These are phyloP conservation scores for Diddensiella santjacobensis DNA, from an alignment of 805 yeast species.

Conservation along the genomic window DNA sequence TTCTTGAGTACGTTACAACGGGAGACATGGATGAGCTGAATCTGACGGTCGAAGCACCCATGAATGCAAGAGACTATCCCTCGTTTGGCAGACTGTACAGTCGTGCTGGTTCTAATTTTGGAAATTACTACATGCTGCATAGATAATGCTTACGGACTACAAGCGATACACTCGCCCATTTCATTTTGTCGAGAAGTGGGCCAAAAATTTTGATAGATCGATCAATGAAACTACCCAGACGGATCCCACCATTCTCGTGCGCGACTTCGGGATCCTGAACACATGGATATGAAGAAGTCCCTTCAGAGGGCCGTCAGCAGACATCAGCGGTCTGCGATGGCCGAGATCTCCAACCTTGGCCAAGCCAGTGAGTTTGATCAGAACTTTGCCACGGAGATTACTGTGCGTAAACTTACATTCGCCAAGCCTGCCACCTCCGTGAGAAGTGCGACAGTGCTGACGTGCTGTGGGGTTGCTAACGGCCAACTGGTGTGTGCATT, in stretches of 20 bases:
- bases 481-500: constrained; percentile 10
- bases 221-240: neutral
- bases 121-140: neutral
- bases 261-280: constrained; percentile 1
- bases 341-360: constrained; percentile 15
- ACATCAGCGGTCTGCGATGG: neutral
- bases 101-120: neutral
- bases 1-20: constrained; percentile 1
- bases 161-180: neutral
- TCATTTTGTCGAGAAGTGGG: constrained; percentile 11
- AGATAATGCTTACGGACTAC: neutral
- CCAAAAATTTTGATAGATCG: constrained; percentile 3
- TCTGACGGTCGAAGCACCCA: neutral
- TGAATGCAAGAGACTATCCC: neutral
- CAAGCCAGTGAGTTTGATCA: neutral
- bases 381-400: neutral
- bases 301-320: neutral
- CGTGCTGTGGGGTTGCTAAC: constrained; percentile 6
- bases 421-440: constrained; percentile 5
- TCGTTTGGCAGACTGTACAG: neutral
- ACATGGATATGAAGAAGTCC: constrained; percentile 5
- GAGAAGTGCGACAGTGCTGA: constrained; percentile 7
- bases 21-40: neutral
- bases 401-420: constrained; percentile 7
- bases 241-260: neutral